A percentile compares a stretch with the other conserved stretches of the same genome.
Conservation (phyloP, 2,329 filamentous ascomycete genomes). For the Massarina eburnea region DNA sequence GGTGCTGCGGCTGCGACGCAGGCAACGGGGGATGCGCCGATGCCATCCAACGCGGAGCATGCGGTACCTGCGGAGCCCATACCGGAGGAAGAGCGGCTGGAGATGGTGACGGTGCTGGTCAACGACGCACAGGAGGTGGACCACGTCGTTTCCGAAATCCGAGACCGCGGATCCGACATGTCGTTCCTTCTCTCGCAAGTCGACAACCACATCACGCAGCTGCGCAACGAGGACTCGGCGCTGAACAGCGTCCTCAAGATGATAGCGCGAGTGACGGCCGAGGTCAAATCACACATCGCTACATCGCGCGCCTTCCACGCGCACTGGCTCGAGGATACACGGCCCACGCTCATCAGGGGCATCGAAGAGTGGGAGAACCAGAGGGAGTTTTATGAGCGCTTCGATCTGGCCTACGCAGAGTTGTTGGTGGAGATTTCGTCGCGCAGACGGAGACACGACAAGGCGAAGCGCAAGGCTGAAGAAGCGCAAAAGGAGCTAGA, state of each 20-base stretch:
- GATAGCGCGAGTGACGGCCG: slow-evolving; percentile 67
- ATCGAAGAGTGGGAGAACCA: slow-evolving; percentile 76
- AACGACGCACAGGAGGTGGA: slow-evolving; percentile 68
- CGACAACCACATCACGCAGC: slow-evolving; percentile 61
- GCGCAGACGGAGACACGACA: slow-evolving; percentile 70
- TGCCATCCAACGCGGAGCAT: slow-evolving; percentile 28
- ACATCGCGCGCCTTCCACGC: slow-evolving; percentile 65
- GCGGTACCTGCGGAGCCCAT: slow-evolving; percentile 66
- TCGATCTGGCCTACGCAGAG: slow-evolving; percentile 79
- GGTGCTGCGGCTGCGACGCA: slow-evolving; percentile 52
- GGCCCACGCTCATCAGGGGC: slow-evolving; percentile 65
- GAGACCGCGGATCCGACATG: slow-evolving; percentile 75
- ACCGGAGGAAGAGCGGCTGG: slow-evolving; percentile 71
- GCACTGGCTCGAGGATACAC: slow-evolving; percentile 71
- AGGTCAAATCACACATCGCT: slow-evolving; percentile 66
- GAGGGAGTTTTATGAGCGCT: slow-evolving; percentile 82
- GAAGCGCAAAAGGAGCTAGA: slow-evolving; percentile 79
- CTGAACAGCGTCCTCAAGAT: slow-evolving; percentile 65
- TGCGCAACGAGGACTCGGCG: slow-evolving; percentile 58
- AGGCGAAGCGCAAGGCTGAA: slow-evolving; percentile 71
- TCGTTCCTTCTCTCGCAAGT: slow-evolving; percentile 69
- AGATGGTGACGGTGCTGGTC: slow-evolving; percentile 80
- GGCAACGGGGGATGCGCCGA: slow-evolving; percentile 39
- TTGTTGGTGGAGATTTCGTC: slow-evolving; percentile 82
- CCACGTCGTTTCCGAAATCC: slow-evolving; percentile 67